Percentiles rank a stretch among this genome's conserved stretches.
Conservation (phyloP, 495 filamentous ascomycete genomes). For the Penicillium egyptiacum region DNA sequence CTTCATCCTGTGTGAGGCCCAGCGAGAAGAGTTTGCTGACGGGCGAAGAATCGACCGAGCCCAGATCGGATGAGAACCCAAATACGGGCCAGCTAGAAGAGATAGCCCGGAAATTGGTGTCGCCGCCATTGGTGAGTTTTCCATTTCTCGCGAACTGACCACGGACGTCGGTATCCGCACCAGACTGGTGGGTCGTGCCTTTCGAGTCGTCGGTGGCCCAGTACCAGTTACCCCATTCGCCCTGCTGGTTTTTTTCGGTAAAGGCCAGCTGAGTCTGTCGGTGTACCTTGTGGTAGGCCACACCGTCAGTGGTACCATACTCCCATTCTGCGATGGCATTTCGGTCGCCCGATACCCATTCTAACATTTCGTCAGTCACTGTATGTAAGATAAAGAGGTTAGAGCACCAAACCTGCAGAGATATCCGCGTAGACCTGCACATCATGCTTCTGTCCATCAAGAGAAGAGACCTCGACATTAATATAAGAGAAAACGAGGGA, state of each 20-base stretch:
- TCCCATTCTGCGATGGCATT: conserved; percentile 53
- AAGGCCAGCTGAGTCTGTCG: conserved; percentile 53
- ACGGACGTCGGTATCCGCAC: conserved; percentile 50
- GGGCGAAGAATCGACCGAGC: conserved; percentile 37
- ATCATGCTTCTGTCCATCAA: conserved; percentile 53
- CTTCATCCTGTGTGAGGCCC: conserved; percentile 52
- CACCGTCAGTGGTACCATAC: conserved; percentile 43
- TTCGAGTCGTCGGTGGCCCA: conserved; percentile 48
- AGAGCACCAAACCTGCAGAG: conserved; percentile 51
- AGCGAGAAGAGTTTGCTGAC: conserved; percentile 52
- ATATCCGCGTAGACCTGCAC: conserved; percentile 62
- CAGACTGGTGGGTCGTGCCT: conserved; percentile 50
- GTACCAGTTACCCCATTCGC: conserved; percentile 62
- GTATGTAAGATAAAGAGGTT: not conserved
- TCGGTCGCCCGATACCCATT: conserved; percentile 59
- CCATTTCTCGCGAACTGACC: conserved; percentile 46
- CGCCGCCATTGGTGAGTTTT: conserved; percentile 43
- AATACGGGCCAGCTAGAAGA: conserved; percentile 55
- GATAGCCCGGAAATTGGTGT: conserved; percentile 56
- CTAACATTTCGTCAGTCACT: conserved; percentile 33
- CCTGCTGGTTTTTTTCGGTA: conserved; percentile 52
- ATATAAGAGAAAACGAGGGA: conserved; percentile 59
- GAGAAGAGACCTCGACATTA: conserved; percentile 51
- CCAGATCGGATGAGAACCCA: conserved; percentile 53
- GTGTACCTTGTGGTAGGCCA: conserved; percentile 57